phyloP scores from a whole-genome alignment of 495 filamentous ascomycete genomes.

The Aspergillus heteromorphus region DNA sequence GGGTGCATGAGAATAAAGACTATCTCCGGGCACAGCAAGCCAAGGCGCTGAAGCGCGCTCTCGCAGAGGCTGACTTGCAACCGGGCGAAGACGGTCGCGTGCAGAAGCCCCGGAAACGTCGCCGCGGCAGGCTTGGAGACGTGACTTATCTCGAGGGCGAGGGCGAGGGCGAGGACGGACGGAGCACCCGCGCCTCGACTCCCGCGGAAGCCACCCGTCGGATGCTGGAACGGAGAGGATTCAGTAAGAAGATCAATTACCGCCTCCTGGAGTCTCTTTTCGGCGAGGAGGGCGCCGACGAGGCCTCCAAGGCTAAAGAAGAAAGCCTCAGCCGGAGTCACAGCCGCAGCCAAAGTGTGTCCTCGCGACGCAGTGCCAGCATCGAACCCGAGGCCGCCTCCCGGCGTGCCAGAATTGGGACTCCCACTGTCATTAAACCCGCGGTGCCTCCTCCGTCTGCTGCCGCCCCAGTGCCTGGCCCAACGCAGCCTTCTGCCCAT shows the following conservation, averaged over 20 bases:
- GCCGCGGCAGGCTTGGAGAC: constrained; percentile 46
- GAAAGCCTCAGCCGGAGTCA: constrained; percentile 32
- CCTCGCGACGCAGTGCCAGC: constrained; percentile 35
- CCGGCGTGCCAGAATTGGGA: constrained; percentile 17
- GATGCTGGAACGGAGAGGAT: constrained; percentile 66
- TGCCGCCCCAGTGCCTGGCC: constrained; percentile 7
- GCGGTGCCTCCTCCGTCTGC: constrained; percentile 18
- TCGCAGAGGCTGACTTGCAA: constrained; percentile 43
- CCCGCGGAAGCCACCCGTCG: constrained; percentile 70
- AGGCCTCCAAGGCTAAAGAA: constrained; percentile 25
- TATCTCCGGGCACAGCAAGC: constrained; percentile 79
- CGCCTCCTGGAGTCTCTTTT: constrained; percentile 52
- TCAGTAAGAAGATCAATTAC: constrained; percentile 82
- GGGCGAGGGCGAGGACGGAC: constrained; percentile 33
- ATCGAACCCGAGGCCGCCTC: constrained; percentile 24
- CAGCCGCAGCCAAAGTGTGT: constrained; percentile 36
- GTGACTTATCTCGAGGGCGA: constrained; percentile 44
- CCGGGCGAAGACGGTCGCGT: constrained; percentile 33
- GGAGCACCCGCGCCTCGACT: constrained; percentile 36
- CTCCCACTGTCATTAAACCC: constrained; percentile 14
- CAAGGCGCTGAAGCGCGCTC: constrained; percentile 61
- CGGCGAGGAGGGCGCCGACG: constrained; percentile 27
- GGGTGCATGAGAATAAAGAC: constrained; percentile 89
- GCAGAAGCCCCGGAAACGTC: constrained; percentile 42
- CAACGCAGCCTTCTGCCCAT: constrained; percentile 5